phyloP scores from a whole-genome alignment of 2,329 filamentous ascomycete species.

The Pseudogymnoascus sp. region DNA sequence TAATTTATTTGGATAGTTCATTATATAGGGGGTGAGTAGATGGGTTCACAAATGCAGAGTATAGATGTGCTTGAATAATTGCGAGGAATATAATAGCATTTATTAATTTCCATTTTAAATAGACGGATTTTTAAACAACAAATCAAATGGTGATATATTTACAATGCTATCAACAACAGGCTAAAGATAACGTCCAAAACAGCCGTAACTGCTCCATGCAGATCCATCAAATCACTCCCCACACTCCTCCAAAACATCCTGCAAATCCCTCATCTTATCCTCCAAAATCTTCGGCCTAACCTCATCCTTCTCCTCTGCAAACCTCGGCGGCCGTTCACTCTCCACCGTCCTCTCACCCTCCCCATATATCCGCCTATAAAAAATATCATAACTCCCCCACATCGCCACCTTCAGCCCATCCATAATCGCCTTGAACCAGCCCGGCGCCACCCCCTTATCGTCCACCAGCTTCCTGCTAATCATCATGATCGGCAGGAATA shows the following conservation, averaged over 20 bases:
- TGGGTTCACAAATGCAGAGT: neutral
- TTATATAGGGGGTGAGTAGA: neutral
- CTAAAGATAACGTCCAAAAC: neutral
- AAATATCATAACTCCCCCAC: constrained; percentile 59
- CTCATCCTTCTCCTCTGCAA: constrained; percentile 13
- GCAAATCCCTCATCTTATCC: neutral
- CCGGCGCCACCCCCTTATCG: constrained; percentile 59
- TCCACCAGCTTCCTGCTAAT: constrained; percentile 49
- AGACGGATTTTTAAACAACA: neutral
- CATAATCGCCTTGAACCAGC: constrained; percentile 54
- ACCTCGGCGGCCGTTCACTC: constrained; percentile 19
- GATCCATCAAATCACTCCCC: neutral
- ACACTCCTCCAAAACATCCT: neutral
- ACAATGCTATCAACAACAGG: neutral
- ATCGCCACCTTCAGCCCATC: constrained; percentile 48
- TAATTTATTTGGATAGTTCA: neutral
- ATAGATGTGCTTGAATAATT: neutral
- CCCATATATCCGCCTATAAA: constrained; percentile 66
- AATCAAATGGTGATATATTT: neutral
- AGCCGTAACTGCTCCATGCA: neutral
- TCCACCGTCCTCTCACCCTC: constrained; percentile 67
- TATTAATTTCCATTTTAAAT: neutral
- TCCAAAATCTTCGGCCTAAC: neutral
- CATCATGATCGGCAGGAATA: constrained; percentile 48
- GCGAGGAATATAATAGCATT: neutral